Conservation (phyloP, 371 early-diverging fungal genomes). For the Syncephalis fuscata region DNA sequence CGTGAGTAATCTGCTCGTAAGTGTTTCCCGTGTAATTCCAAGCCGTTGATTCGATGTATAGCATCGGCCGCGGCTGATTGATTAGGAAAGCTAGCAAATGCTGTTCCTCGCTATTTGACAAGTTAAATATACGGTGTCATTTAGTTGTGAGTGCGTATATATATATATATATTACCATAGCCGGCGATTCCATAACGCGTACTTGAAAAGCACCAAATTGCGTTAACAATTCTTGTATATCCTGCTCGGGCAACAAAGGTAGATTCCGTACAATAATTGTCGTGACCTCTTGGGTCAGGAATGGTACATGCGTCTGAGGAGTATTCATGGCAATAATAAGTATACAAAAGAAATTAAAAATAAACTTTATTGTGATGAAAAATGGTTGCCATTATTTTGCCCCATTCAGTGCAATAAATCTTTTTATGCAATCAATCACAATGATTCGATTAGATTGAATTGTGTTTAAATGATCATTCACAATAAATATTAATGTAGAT, state of each 20-base stretch:
- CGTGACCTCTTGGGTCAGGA: constrained; percentile 6
- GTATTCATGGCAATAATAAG: too few relatives aligned
- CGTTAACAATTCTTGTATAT: constrained; percentile 3
- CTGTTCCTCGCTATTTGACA: constrained; percentile 23
- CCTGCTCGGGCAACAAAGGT: constrained; percentile 2
- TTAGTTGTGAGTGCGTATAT: too few relatives aligned
- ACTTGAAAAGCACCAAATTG: constrained; percentile 6
- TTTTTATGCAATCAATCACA: too few relatives aligned
- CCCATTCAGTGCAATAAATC: too few relatives aligned
- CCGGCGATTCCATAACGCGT: constrained; percentile 2
- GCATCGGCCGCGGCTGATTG: constrained; percentile 17
- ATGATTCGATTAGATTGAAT: too few relatives aligned
- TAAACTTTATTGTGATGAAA: too few relatives aligned
- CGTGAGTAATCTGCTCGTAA: constrained; percentile 14
- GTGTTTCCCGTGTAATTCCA: constrained; percentile 15
- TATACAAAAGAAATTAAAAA: too few relatives aligned
- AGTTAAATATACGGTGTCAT: too few relatives aligned
- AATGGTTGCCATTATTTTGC: too few relatives aligned
- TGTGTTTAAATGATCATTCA: too few relatives aligned
- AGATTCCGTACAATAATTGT: constrained; percentile 7
- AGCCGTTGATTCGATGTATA: constrained; percentile 10
- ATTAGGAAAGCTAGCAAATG: constrained; percentile 25
- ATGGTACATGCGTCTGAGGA: too few relatives aligned
- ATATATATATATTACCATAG: constrained; percentile 3
- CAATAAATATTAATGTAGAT: too few relatives aligned